Conservation (phyloP, 495 filamentous ascomycete species). For the Elaphomyces granulatus region DNA sequence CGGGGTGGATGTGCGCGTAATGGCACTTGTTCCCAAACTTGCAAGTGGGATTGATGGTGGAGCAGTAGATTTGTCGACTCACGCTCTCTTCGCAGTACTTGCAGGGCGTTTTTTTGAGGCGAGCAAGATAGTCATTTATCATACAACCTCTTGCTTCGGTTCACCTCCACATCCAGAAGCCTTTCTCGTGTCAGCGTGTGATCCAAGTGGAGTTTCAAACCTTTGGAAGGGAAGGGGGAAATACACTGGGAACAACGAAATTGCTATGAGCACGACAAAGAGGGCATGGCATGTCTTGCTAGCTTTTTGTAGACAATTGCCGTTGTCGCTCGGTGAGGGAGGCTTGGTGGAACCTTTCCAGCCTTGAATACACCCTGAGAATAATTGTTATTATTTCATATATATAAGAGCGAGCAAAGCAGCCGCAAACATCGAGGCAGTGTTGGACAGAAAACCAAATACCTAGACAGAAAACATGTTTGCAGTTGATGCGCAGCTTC, state of each 20-base stretch:
- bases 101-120: neutral
- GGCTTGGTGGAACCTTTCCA: neutral
- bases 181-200: neutral
- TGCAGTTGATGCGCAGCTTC: neutral
- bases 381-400: no score
- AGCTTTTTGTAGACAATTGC: neutral
- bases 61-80: neutral
- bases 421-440: no score
- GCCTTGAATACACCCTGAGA: neutral
- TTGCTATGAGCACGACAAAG: neutral
- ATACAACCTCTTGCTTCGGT: neutral
- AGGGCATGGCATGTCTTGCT: neutral
- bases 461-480: neutral
- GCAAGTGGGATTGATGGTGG: neutral
- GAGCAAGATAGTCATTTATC: neutral
- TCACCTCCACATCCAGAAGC: neutral
- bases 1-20: neutral
- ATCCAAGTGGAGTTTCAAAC: no score
- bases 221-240: neutral
- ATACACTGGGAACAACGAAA: neutral
- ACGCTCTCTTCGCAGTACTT: neutral
- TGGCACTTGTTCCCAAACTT: neutral
- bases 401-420: neutral
- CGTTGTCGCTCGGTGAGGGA: neutral
- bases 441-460: neutral